Evolutionary conservation across 1,284 basidiomycete genomes (phyloP).

Genomic region (Trametes hirsuta): DNA sequence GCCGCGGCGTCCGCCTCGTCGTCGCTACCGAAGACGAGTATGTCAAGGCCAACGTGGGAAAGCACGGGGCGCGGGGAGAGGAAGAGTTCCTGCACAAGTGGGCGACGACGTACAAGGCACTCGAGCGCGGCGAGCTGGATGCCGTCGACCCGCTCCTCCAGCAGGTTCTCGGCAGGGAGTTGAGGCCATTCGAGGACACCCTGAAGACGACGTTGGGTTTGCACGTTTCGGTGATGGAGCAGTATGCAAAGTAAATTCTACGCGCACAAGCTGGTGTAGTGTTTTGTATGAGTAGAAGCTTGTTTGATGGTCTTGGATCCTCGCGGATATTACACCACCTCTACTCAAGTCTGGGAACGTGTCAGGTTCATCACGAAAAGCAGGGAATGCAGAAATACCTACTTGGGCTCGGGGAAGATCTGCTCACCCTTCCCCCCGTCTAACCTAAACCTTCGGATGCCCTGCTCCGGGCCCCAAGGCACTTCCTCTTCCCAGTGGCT

Average conservation of each 20-base stretch:
- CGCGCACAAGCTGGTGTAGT: not conserved
- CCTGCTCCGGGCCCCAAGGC: constrained; percentile 65
- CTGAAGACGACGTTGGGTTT: constrained; percentile 24
- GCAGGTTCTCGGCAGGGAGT: constrained; percentile 30
- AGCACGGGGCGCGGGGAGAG: constrained; percentile 23
- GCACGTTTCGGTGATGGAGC: constrained; percentile 16
- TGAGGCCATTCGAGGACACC: constrained; percentile 33
- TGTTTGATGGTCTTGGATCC: too few species aligned
- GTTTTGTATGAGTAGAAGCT: not conserved
- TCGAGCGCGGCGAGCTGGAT: constrained; percentile 33
- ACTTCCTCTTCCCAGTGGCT: constrained; percentile 92
- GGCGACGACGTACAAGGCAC: constrained; percentile 36
- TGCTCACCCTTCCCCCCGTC: constrained; percentile 40
- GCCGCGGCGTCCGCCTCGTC: constrained; percentile 27
- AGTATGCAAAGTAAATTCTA: constrained; percentile 18
- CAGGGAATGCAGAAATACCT: not conserved
- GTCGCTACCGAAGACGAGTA: constrained; percentile 35
- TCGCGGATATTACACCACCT: not conserved
- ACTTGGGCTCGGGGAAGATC: constrained; percentile 12
- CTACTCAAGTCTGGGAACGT: not conserved
- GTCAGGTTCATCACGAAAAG: not conserved
- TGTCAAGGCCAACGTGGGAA: constrained; percentile 26
- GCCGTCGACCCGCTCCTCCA: constrained; percentile 34
- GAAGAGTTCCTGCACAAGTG: constrained; percentile 35
- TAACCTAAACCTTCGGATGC: constrained; percentile 43